phyloP scores from a whole-genome alignment of 2,329 filamentous ascomycete species.

The Didymella segeticola region DNA sequence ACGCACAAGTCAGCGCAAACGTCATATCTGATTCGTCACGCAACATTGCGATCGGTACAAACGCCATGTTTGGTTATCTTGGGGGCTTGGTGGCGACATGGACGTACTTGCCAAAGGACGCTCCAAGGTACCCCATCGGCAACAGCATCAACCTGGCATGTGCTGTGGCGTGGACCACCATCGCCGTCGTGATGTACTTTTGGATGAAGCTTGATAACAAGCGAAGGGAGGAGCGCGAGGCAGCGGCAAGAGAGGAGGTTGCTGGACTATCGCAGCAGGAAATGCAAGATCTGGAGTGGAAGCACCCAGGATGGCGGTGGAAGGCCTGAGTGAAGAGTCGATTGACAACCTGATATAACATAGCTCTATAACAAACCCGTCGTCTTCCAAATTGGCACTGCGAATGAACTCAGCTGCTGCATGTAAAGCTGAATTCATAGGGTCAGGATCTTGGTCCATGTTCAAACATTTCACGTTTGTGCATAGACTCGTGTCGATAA shows the following conservation, averaged over 20 bases:
- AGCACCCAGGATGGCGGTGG: constrained; percentile 68
- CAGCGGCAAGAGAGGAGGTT: constrained; percentile 57
- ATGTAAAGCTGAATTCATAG: too few relatives aligned
- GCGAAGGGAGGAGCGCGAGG: constrained; percentile 59
- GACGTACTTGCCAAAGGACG: constrained; percentile 66
- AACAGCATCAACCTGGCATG: constrained; percentile 71
- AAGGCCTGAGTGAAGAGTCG: constrained; percentile 46
- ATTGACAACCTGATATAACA: too few relatives aligned
- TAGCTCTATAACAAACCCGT: too few relatives aligned
- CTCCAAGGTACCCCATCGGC: constrained; percentile 68
- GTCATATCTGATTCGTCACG: constrained; percentile 72
- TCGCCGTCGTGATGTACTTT: constrained; percentile 48
- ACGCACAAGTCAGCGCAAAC: constrained; percentile 71
- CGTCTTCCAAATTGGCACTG: too few relatives aligned
- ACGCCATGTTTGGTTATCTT: constrained; percentile 70
- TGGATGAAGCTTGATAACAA: constrained; percentile 70
- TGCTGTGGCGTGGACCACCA: constrained; percentile 47
- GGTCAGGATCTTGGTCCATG: too few relatives aligned
- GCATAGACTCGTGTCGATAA: too few relatives aligned
- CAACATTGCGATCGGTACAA: constrained; percentile 23
- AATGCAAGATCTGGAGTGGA: constrained; percentile 69
- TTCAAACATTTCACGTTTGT: too few relatives aligned
- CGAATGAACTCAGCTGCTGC: too few relatives aligned
- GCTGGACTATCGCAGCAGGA: constrained; percentile 59
- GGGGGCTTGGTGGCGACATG: constrained; percentile 70